Evolutionary conservation across 2,329 filamentous ascomycete genomes (phyloP).

Genomic region (Aspergillus oerlinghausenensis): DNA sequence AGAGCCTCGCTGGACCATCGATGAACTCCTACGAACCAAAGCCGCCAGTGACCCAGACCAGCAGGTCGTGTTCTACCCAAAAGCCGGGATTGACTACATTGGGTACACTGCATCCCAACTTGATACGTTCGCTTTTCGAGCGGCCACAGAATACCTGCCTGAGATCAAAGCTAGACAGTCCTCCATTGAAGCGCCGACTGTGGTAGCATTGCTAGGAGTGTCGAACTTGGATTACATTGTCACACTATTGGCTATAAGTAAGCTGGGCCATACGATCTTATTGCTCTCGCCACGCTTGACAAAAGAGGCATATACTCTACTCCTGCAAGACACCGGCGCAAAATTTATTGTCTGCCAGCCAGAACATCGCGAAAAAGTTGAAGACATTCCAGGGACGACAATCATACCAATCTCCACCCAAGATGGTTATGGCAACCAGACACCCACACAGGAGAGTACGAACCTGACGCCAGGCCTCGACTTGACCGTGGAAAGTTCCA

Average conservation of each 20-base stretch:
- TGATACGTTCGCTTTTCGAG: too few relatives aligned
- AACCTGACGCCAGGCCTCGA: constrained; percentile 16
- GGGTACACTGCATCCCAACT: too few relatives aligned
- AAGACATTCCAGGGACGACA: constrained; percentile 14
- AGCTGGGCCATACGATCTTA: constrained; percentile 21
- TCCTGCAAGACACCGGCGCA: constrained; percentile 17
- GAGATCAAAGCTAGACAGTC: too few relatives aligned
- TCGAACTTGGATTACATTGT: constrained; percentile 23
- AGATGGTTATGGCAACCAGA: constrained; percentile 1
- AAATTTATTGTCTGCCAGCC: constrained; percentile 16
- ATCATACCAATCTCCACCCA: constrained; percentile 12
- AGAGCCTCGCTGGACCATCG: too few relatives aligned
- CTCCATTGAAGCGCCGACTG: background rate
- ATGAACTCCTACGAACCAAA: too few relatives aligned
- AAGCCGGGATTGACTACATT: too few relatives aligned
- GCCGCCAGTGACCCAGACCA: too few relatives aligned
- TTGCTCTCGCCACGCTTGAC: constrained; percentile 21
- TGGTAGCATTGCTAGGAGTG: constrained; percentile 19
- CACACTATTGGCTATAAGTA: constrained; percentile 17
- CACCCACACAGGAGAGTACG: background rate
- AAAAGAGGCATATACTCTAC: constrained; percentile 18
- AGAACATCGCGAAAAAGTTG: constrained; percentile 16
- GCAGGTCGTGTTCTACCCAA: too few relatives aligned
- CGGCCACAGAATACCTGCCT: too few relatives aligned
- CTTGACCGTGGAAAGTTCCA: constrained; percentile 21